phyloP scores from a whole-genome alignment of 768 basidiomycete species.

The Myochromella boudieri region DNA sequence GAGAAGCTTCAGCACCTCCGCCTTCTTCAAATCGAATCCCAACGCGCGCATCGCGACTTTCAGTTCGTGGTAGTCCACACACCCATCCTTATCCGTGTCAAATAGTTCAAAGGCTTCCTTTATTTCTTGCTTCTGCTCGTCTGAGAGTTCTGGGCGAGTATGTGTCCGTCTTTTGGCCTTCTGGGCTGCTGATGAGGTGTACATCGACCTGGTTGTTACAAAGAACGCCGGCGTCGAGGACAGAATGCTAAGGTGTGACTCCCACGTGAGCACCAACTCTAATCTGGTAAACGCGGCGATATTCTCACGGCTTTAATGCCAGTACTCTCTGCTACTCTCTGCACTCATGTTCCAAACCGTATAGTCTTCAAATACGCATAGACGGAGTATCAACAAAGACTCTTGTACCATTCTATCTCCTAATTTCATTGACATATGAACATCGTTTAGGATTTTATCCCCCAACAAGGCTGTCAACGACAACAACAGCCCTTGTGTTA shows the following conservation, averaged over 20 bases:
- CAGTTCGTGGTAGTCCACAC: conserved; percentile 96
- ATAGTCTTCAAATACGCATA: too few relatives aligned
- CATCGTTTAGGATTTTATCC: too few relatives aligned
- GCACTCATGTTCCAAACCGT: too few relatives aligned
- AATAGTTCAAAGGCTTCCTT: conserved; percentile 99
- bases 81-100: conserved; percentile 97
- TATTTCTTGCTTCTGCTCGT: conserved; percentile 93
- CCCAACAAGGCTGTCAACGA: too few relatives aligned
- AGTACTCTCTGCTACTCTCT: too few relatives aligned
- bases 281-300: too few relatives aligned
- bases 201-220: conserved; percentile 40
- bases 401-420: too few relatives aligned
- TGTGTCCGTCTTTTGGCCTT: conserved; percentile 74
- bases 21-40: conserved; percentile 98
- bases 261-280: background rate
- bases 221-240: background rate
- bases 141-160: conserved; percentile 77
- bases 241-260: background rate
- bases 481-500: too few relatives aligned
- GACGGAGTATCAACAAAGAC: too few relatives aligned
- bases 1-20: conserved; percentile 93
- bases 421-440: too few relatives aligned
- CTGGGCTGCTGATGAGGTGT: conserved; percentile 67
- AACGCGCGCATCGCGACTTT: conserved; percentile 98
- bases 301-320: too few relatives aligned